Evolutionary conservation across 768 basidiomycete species (phyloP).

Genomic region (Mycena olivaceomarginata): DNA sequence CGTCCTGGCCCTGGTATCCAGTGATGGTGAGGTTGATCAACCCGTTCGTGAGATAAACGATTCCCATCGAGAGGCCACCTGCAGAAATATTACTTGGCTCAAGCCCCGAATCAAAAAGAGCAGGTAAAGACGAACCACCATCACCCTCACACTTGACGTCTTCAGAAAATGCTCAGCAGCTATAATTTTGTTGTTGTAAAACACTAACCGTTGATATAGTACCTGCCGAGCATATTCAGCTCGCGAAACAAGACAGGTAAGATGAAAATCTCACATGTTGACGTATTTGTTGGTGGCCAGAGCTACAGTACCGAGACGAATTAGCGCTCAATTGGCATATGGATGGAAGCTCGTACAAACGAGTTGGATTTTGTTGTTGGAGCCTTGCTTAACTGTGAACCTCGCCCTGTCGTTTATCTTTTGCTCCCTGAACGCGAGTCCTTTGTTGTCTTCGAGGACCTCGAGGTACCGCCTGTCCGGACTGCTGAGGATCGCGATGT

Average conservation of each 20-base stretch:
- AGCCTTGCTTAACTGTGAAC: conserved; percentile 19
- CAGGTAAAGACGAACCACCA: background rate
- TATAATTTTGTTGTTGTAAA: background rate
- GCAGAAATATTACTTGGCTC: too few species aligned
- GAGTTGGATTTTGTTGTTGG: conserved; percentile 23
- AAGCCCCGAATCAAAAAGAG: background rate
- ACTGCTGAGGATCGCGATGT: conserved; percentile 16
- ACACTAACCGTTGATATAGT: conserved; percentile 20
- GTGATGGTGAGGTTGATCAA: conserved; percentile 19
- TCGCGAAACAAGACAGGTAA: too few species aligned
- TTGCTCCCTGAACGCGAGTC: conserved; percentile 9
- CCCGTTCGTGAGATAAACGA: conserved; percentile 8
- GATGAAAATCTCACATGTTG: conserved; percentile 16
- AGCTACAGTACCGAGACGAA: background rate
- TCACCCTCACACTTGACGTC: conserved; percentile 28
- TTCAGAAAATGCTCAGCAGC: background rate
- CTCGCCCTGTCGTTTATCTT: background rate
- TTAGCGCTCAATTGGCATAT: too few species aligned
- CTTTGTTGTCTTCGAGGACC: conserved; percentile 8
- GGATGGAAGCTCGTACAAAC: background rate
- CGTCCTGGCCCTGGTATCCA: conserved; percentile 28
- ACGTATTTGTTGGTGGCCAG: conserved; percentile 11
- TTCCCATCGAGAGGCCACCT: conserved; percentile 14
- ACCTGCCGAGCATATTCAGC: background rate
- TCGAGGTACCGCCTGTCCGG: conserved; percentile 13